phyloP scores from a whole-genome alignment of 768 basidiomycete genomes.

The Porphyrellus cyaneotinctus region DNA sequence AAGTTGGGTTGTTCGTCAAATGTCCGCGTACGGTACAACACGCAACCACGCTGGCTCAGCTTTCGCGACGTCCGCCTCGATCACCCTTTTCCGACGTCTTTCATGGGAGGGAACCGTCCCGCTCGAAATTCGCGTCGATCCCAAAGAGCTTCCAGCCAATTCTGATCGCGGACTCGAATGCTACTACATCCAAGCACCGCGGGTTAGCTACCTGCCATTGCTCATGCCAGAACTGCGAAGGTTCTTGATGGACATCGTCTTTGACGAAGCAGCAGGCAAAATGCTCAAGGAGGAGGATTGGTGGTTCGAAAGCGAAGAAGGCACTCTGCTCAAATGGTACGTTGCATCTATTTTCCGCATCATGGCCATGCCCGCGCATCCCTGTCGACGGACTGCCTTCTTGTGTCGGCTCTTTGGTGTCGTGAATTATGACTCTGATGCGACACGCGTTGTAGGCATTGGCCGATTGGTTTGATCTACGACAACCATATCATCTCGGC shows the following conservation, averaged over 20 bases:
- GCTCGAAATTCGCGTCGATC: conserved; percentile 83
- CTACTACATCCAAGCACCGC: conserved; percentile 86
- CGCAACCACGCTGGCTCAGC: conserved; percentile 46
- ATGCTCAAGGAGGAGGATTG: conserved; percentile 83
- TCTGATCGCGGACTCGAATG: conserved; percentile 86
- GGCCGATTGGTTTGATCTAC: conserved; percentile 94
- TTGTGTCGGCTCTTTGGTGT: not conserved
- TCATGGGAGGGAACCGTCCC: conserved; percentile 92
- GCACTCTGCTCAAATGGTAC: conserved; percentile 82
- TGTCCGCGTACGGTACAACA: conserved; percentile 53
- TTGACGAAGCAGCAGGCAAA: conserved; percentile 80
- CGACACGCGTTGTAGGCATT: conserved; percentile 67
- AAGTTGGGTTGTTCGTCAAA: conserved; percentile 19
- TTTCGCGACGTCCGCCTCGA: conserved; percentile 53
- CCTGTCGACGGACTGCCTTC: not conserved
- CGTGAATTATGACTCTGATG: conserved; percentile 5
- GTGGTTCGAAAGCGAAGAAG: conserved; percentile 95
- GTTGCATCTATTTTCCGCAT: conserved; percentile 22
- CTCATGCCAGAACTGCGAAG: conserved; percentile 84
- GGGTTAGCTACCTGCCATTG: conserved; percentile 91
- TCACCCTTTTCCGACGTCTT: conserved; percentile 80
- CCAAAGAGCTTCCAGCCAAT: conserved; percentile 85
- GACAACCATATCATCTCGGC: conserved; percentile 73
- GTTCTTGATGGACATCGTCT: conserved; percentile 88
- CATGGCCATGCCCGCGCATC: not conserved